A percentile compares a stretch with the other conserved stretches of the same genome.
Conservation (phyloP, 495 filamentous ascomycete species). For the Neurospora sp. region DNA sequence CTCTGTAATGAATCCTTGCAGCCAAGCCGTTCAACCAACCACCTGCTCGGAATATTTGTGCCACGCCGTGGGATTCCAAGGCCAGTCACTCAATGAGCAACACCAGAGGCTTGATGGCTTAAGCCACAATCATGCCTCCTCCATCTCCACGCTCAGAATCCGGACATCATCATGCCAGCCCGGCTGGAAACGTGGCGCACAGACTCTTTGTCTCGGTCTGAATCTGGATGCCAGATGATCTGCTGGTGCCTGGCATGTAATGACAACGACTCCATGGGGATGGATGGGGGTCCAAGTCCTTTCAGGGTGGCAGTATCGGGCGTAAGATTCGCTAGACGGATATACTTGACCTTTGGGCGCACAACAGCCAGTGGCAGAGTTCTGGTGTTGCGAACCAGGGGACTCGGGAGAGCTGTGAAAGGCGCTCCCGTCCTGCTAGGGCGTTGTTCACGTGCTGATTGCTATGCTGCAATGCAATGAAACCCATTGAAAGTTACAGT, state of each 20-base stretch:
- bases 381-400: neutral
- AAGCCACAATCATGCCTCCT: neutral
- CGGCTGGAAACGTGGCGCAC: neutral
- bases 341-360: neutral
- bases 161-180: neutral
- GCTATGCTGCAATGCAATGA: neutral
- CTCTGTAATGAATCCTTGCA: conserved; percentile 5
- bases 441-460: neutral
- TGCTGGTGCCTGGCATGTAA: neutral
- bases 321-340: neutral
- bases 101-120: neutral
- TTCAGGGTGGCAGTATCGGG: neutral
- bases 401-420: neutral
- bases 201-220: neutral
- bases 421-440: neutral
- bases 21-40: neutral
- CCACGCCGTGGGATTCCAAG: neutral
- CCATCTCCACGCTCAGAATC: neutral
- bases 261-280: neutral
- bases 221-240: neutral
- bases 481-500: neutral
- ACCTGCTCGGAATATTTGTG: neutral
- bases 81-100: neutral
- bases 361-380: neutral
- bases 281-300: neutral